A percentile compares a stretch with the other conserved stretches of the same genome.
Conservation (phyloP, 352 stramenopile species). For the Paralagenidium karlingii region DNA sequence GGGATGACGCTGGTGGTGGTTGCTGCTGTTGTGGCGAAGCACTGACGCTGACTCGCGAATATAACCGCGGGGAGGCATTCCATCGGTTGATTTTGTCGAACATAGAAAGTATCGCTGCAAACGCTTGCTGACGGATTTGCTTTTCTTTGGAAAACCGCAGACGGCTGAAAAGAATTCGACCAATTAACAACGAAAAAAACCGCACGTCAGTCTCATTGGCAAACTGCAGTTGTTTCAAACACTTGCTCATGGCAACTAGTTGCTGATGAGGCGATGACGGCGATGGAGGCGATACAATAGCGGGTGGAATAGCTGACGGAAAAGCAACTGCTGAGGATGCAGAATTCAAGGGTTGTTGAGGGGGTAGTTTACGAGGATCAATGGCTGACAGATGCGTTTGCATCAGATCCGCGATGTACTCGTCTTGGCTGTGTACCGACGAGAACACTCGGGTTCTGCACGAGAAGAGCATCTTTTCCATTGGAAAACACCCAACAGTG, state of each 20-base stretch:
- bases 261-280: conserved; percentile 10
- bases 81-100: no score
- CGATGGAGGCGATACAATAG: no score
- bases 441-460: conserved; percentile 31
- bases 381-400: no score
- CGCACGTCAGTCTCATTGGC: conserved; percentile 20
- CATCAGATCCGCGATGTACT: conserved; percentile 22
- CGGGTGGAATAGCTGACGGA: no score
- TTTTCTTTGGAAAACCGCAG: no score
- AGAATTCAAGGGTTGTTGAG: no score
- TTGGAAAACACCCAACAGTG: conserved; percentile 13
- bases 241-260: conserved; percentile 2
- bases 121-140: conserved; percentile 36
- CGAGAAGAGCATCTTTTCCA: conserved; percentile 21
- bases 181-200: conserved; percentile 39
- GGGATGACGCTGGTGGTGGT: no score
- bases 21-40: no score
- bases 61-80: no score
- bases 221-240: conserved; percentile 17
- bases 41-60: no score
- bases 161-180: conserved; percentile 32
- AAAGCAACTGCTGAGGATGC: no score
- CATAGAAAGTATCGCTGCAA: conserved; percentile 29
- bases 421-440: conserved; percentile 47
- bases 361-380: no score